phyloP scores from a whole-genome alignment of 176 grass and related monocot genomes.

The Cenchrus purpureus region DNA sequence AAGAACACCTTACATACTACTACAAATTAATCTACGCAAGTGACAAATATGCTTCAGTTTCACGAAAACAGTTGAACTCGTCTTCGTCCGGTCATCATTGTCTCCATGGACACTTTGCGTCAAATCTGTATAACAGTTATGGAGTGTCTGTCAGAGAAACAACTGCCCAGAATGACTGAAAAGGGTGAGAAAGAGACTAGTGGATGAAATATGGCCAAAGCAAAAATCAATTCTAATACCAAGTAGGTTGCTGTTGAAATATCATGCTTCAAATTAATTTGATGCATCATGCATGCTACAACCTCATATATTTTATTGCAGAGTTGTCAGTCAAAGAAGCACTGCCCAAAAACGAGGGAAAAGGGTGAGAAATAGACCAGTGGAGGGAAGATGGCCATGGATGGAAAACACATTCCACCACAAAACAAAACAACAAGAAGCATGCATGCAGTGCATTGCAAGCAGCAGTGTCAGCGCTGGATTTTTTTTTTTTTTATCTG shows the following conservation, averaged over 20 bases:
- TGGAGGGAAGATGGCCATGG: not conserved
- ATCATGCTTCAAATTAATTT: not conserved
- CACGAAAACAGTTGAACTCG: not conserved
- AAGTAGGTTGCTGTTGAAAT: not conserved
- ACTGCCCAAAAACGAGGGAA: not conserved
- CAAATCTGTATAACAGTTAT: not conserved
- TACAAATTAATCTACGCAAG: too few species aligned
- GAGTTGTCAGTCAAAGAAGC: not conserved
- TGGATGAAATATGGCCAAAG: not conserved
- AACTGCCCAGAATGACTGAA: not conserved
- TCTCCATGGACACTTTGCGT: not conserved
- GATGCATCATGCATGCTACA: not conserved
- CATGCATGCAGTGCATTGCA: not conserved
- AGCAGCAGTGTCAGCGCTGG: not conserved
- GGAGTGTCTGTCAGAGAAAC: not conserved
- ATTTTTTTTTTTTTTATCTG: slow-evolving; percentile 19
- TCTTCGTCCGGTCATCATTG: not conserved
- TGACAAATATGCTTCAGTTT: not conserved
- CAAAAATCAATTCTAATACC: not conserved
- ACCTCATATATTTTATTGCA: not conserved
- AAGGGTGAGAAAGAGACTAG: slow-evolving; percentile 9
- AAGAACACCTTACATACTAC: too few species aligned
- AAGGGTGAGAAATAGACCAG: not conserved
- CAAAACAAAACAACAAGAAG: not conserved
- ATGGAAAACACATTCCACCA: slow-evolving; percentile 17